Percentiles rank a stretch among this genome's conserved stretches.
Conservation (phyloP, 192 early-diverging fungal species). For the Mortierella hygrophila region DNA sequence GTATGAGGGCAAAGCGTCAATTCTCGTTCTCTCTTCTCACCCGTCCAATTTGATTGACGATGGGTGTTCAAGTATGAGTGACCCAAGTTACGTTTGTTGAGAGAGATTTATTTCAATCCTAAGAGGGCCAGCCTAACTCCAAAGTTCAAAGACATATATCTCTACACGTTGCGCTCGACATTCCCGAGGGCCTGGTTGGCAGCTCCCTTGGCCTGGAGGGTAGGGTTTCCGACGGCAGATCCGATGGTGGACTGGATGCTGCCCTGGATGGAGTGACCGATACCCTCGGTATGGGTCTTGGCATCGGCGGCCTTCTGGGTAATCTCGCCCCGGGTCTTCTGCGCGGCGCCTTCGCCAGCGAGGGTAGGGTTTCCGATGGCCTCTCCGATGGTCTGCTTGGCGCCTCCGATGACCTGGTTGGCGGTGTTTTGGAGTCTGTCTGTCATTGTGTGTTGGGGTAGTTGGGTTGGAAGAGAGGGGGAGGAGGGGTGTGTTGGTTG, state of each 20-base stretch:
- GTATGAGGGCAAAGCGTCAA: too few species aligned
- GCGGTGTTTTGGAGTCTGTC: conserved; percentile 9
- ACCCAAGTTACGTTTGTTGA: too few species aligned
- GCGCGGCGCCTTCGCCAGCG: conserved; percentile 11
- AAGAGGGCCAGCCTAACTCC: too few species aligned
- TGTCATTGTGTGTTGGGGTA: neutral
- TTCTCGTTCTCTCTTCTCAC: too few species aligned
- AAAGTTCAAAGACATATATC: too few species aligned
- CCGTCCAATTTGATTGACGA: too few species aligned
- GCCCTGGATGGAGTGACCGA: conserved; percentile 18
- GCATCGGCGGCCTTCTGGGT: conserved; percentile 20
- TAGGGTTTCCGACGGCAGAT: conserved; percentile 7
- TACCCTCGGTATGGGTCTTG: conserved; percentile 14
- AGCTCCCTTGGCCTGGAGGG: conserved; percentile 15
- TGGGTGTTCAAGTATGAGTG: too few species aligned
- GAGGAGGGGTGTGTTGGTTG: neutral
- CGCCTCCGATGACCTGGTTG: conserved; percentile 19
- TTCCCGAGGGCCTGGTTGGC: conserved; percentile 10
- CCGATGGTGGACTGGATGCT: conserved; percentile 20
- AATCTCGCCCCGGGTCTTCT: conserved; percentile 9
- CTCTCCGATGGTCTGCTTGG: conserved; percentile 20
- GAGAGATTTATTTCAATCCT: too few species aligned
- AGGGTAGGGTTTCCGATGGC: conserved; percentile 9
- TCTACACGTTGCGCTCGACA: conserved; percentile 11
- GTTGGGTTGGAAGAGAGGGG: neutral